Conservation (phyloP, 2,329 filamentous ascomycete species). For the Ascochyta viciae-villosae region DNA sequence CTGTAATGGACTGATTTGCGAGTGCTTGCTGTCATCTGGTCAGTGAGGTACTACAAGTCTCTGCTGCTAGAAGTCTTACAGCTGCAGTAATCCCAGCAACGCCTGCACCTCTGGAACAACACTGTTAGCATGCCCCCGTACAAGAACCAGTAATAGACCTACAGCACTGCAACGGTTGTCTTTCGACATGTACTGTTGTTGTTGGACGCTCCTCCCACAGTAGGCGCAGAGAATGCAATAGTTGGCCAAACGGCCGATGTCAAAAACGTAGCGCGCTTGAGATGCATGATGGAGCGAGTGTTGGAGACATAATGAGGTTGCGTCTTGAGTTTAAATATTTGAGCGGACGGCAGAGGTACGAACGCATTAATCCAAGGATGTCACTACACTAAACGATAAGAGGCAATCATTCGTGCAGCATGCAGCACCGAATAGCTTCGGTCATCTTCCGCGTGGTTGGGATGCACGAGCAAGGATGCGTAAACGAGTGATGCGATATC, state of each 20-base stretch:
- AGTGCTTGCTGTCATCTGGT: slow-evolving; percentile 60
- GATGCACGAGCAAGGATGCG: no score
- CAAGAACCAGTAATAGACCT: neutral
- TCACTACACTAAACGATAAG: slow-evolving; percentile 9
- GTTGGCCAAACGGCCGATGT: neutral
- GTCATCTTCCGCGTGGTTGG: no score
- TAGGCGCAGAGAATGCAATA: slow-evolving; percentile 24
- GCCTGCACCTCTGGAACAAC: slow-evolving; percentile 60
- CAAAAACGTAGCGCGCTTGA: slow-evolving; percentile 1
- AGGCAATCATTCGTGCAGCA: neutral
- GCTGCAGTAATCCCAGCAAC: slow-evolving; percentile 70
- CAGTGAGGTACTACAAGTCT: neutral
- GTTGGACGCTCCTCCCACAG: slow-evolving; percentile 18
- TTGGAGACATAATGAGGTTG: neutral
- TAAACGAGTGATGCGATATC: no score
- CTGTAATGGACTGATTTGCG: slow-evolving; percentile 64
- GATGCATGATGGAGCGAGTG: slow-evolving; percentile 1
- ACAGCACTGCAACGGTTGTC: slow-evolving; percentile 46
- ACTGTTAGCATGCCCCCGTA: neutral
- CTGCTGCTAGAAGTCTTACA: slow-evolving; percentile 38
- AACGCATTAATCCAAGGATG: neutral
- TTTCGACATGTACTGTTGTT: slow-evolving; percentile 37
- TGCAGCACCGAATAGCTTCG: no score
- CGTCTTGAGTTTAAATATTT: neutral
- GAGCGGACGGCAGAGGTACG: neutral